A percentile compares a stretch with the other conserved stretches of the same genome.
These are phyloP conservation scores for Mediolabrus comicus DNA, from an alignment of 108 stramenopile genomes.

Conservation along the genomic window DNA sequence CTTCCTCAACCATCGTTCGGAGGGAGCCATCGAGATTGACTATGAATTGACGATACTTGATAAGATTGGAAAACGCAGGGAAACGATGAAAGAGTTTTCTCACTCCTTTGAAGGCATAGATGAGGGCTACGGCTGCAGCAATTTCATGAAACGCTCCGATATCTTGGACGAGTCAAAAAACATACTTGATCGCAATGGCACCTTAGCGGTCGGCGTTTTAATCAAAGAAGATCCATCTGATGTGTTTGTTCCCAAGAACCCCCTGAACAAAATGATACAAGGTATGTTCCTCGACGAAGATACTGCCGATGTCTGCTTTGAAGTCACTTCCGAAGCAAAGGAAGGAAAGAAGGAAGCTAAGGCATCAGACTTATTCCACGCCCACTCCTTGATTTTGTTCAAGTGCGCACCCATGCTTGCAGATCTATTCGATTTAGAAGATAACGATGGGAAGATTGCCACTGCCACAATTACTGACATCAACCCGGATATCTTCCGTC, in stretches of 20 bases:
- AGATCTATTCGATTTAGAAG: background rate
- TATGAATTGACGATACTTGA: background rate
- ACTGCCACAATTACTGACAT: background rate
- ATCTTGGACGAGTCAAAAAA: background rate
- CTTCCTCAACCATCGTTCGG: background rate
- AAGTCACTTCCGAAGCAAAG: background rate
- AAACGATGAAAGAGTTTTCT: background rate
- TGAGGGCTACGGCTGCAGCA: background rate
- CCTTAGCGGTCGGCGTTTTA: background rate
- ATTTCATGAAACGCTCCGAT: background rate
- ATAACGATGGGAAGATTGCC: background rate
- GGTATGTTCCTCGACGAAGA: background rate
- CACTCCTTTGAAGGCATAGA: background rate
- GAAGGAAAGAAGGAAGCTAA: constrained; percentile 34
- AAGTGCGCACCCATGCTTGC: background rate
- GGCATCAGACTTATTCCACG: constrained; percentile 7
- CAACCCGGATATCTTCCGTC: background rate
- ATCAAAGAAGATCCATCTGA: background rate
- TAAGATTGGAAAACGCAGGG: background rate
- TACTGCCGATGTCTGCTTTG: background rate
- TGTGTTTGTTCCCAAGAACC: background rate
- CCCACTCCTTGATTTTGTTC: background rate
- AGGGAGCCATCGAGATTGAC: background rate
- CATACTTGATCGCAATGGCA: background rate
- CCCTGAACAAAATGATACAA: background rate